phyloP scores from a whole-genome alignment of 192 early-diverging fungal species.

The Dispira simplex region DNA sequence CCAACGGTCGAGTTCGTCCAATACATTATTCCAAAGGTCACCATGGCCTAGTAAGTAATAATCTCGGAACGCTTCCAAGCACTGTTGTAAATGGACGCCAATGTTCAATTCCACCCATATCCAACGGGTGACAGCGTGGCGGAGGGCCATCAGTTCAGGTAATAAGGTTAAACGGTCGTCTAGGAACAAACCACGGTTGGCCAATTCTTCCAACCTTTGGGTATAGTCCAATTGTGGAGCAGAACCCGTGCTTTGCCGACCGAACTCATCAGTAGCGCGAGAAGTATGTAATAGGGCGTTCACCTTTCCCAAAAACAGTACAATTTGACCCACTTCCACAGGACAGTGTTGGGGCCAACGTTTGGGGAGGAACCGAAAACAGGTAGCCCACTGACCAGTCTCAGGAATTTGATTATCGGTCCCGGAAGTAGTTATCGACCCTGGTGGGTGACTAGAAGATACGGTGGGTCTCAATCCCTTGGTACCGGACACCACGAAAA shows the following conservation, averaged over 20 bases:
- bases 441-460: too few relatives aligned
- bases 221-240: not conserved
- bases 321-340: too few relatives aligned
- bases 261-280: too few relatives aligned
- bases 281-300: too few relatives aligned
- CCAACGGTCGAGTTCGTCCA: not conserved
- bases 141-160: not conserved
- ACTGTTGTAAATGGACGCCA: not conserved
- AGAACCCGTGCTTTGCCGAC: not conserved
- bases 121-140: constrained; percentile 5
- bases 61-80: not conserved
- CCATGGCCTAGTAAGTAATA: constrained; percentile 6
- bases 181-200: not conserved
- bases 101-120: constrained; percentile 1
- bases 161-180: not conserved
- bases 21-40: constrained; percentile 3
- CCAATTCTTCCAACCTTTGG: not conserved
- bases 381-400: not conserved
- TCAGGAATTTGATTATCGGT: not conserved
- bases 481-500: not conserved
- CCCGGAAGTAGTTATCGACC: not conserved
- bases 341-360: not conserved
- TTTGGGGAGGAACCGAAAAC: not conserved
- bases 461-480: not conserved
- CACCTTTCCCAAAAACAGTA: too few relatives aligned